These are phyloP conservation scores for Saccharomycopsis fermentans DNA, from an alignment of 805 yeast species.

Conservation along the genomic window DNA sequence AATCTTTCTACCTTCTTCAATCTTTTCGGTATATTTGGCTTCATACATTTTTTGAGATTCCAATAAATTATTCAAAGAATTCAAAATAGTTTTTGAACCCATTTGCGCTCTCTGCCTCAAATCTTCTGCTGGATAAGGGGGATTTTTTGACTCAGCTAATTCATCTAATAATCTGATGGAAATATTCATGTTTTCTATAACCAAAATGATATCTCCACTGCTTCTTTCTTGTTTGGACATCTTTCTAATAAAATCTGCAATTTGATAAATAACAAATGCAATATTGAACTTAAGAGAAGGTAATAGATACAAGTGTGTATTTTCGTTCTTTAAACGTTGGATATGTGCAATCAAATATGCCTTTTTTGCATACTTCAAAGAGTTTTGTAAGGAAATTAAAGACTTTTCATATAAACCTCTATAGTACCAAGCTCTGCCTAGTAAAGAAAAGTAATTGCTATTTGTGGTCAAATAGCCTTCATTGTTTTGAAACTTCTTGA, in stretches of 20 bases:
- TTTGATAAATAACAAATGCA: constrained; percentile 75
- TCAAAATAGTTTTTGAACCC: constrained; percentile 67
- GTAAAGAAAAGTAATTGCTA: constrained; percentile 53
- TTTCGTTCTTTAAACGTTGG: constrained; percentile 27
- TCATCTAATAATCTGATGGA: constrained; percentile 53
- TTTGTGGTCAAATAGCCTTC: constrained; percentile 40
- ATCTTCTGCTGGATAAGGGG: constrained; percentile 75
- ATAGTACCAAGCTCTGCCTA: constrained; percentile 83
- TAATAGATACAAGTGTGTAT: constrained; percentile 14
- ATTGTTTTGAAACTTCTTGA: constrained; percentile 23
- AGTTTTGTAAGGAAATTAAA: constrained; percentile 44
- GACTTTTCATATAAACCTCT: constrained; percentile 65
- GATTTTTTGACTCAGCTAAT: constrained; percentile 46
- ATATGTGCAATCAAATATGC: constrained; percentile 35
- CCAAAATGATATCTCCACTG: constrained; percentile 47
- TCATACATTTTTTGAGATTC: constrained; percentile 68
- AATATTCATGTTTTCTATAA: constrained; percentile 45
- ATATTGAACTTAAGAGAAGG: constrained; percentile 60
- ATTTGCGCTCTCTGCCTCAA: constrained; percentile 77
- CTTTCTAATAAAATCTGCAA: constrained; percentile 73
- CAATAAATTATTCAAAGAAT: constrained; percentile 58
- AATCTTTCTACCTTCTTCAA: constrained; percentile 62
- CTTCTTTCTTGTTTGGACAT: constrained; percentile 49
- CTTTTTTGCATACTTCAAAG: constrained; percentile 51
- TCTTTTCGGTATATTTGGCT: constrained; percentile 41